Base-by-base conservation (phyloP, 108 stramenopile genomes). In the Mayamaea pseudoterrestris region DNA sequence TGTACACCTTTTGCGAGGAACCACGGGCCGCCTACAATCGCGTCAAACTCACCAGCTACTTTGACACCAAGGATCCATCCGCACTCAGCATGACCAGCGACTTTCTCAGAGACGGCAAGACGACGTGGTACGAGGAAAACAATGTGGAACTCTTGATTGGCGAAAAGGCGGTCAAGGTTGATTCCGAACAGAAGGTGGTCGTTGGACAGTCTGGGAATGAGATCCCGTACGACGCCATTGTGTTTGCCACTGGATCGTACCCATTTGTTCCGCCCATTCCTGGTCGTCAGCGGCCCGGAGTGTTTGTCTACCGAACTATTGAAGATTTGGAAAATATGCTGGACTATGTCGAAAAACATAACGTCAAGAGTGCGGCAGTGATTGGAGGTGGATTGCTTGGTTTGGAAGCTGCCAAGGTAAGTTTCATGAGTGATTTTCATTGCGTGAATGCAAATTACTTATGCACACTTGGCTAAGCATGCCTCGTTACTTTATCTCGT, bases 301-400 rank as follows among this genome's bases (percentile, higher is more conserved):
- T 94, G 13, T 94, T 94, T 65, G 93, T 94, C 41, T 94, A 94
- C 73, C 72, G 93, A 34, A 94, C 93, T 3, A 89, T 94, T 52
- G 90, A 93, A 66, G 93, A 94, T 37, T 77, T 94, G 47, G 89
- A 94, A 56, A 54, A 50, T 47, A 93, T 93, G 86, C 64, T 91
- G 51, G 67, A 73, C 17, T 93, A 88, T 50, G 80, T 80, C 42
- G 69, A 93, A 44, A 77, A 79, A 31, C 58, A 91, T 48, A 78
- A 79, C 41, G 80, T 93, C 26, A 63, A 80, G 39, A 50, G 60
- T 31, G 93, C 93, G n/a, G 93, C 91, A 30, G 93, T 94, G 35
- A 90, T 94, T 35, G 93, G 93, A 17, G 93, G 93, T 42, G 93
- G 93, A 21, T 73, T 94, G 0, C 71, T 94, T 8, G 83, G 88